These are phyloP conservation scores for Cenococcum geophilum DNA, from an alignment of 495 filamentous ascomycete species.

Conservation along the genomic window DNA sequence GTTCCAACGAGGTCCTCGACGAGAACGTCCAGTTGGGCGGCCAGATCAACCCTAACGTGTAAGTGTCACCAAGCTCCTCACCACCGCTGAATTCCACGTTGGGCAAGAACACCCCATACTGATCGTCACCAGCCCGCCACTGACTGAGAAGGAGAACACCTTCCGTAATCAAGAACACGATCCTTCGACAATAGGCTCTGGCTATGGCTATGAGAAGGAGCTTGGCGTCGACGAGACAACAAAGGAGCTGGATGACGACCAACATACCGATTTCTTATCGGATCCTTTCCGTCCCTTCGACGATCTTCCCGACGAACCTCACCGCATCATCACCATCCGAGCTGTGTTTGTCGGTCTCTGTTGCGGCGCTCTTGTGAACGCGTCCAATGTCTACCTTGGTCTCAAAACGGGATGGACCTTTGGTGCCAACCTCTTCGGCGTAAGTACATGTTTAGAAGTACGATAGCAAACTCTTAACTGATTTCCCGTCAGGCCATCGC, in stretches of 20 bases:
- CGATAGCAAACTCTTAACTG: not conserved
- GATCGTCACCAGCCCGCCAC: constrained; percentile 9
- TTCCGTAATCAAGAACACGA: constrained; percentile 16
- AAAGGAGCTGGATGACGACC: constrained; percentile 18
- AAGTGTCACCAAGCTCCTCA: constrained; percentile 7
- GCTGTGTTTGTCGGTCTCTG: constrained; percentile 52
- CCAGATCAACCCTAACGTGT: constrained; percentile 27
- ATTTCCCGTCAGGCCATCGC: constrained; percentile 46
- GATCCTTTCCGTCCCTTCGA: constrained; percentile 36
- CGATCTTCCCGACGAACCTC: constrained; percentile 32
- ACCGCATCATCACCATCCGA: constrained; percentile 51
- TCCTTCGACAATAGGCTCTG: not conserved
- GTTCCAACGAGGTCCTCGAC: constrained; percentile 22
- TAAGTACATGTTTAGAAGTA: constrained; percentile 13
- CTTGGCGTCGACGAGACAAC: constrained; percentile 10
- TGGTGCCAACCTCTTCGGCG: constrained; percentile 43
- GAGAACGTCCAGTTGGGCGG: constrained; percentile 18
- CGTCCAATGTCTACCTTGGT: constrained; percentile 62
- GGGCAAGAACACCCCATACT: not conserved
- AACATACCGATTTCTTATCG: constrained; percentile 22
- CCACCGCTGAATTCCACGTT: not conserved
- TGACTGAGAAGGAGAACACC: constrained; percentile 23
- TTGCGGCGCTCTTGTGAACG: constrained; percentile 56
- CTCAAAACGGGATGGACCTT: constrained; percentile 64
- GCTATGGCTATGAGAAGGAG: constrained; percentile 17